Base-by-base conservation (phyloP, 2,329 filamentous ascomycete species). In the Sordariomycetes sp. region DNA sequence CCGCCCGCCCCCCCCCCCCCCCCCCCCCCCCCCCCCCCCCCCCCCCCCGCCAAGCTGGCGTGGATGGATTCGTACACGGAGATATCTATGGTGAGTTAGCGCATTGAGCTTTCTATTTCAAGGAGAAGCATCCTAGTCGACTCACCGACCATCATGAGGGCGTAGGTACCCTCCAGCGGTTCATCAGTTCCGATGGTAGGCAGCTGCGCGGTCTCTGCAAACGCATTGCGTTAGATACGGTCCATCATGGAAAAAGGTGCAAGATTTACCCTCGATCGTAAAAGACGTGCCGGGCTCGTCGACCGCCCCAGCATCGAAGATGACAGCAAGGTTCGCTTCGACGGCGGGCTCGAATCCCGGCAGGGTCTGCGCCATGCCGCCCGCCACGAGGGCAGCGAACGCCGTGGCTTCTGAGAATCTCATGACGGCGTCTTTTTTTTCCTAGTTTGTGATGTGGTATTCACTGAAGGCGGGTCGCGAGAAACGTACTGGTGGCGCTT, bases 291-390 rank as follows among this genome's bases (percentile, higher is more conserved):
- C 56, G 6, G 56, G 56, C 22, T 53, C 48, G 10, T 25, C 48
- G 16, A 58, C 48, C 2, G 56, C 48, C 50, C 51, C 40, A 46
- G 28, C 48, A 2, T 46, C 56, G 24, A 58, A 58, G 16, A 22
- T 58, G 50, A 58, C 56, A 24, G 51, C 56, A 24, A 58, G 56
- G 34, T 58, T 58, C 7, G 22, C 56, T 14, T 58, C 56, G 28
- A 58, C 56, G 7, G 32, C 51, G 12, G 56, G 56, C 35, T 58
- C 48, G 50, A 58, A 58, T 1, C 56, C 56, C n/a, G 51, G 40
- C 10, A 46, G 56, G 1, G 56, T 58, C 34, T 58, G 56, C 2
- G 28, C 56, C 18, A 48, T 5, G 8, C 32, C 48, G 16, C 51
- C 18, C 18, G 28, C 20, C n/a, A 32, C 50, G 8, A 58, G 48